These are phyloP conservation scores for Curvularia eragrostidis DNA, from an alignment of 2,329 filamentous ascomycete genomes.

Conservation along the genomic window DNA sequence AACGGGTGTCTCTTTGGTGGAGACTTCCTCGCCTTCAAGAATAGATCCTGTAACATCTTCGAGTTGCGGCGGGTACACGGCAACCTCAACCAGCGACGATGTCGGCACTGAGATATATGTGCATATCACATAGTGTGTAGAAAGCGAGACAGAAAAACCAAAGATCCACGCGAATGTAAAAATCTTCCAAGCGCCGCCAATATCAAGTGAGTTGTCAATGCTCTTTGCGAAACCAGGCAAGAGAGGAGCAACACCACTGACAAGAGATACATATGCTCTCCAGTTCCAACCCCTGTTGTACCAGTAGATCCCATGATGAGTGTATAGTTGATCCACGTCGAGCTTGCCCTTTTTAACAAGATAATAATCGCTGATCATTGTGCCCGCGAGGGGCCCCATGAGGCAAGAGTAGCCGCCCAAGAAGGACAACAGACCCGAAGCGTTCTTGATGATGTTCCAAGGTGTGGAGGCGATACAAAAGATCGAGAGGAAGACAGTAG, in stretches of 20 bases:
- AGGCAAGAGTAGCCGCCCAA: constrained; percentile 47
- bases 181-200: constrained; percentile 52
- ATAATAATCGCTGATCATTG: constrained; percentile 47
- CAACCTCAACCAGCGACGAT: constrained; percentile 44
- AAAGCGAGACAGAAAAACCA: constrained; percentile 47
- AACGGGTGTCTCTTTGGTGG: constrained; percentile 28
- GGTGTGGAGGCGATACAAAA: constrained; percentile 46
- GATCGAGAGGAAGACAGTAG: constrained; percentile 44
- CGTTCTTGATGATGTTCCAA: constrained; percentile 50
- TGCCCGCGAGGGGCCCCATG: constrained; percentile 47
- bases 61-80: constrained; percentile 49
- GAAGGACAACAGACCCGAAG: constrained; percentile 44
- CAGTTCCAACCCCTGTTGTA: constrained; percentile 45
- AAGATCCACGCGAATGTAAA: constrained; percentile 55
- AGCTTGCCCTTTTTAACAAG: constrained; percentile 46
- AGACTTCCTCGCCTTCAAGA: constrained; percentile 32
- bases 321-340: constrained; percentile 45
- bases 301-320: constrained; percentile 43
- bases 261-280: constrained; percentile 43
- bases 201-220: constrained; percentile 47
- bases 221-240: constrained; percentile 51
- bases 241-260: constrained; percentile 43
- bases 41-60: constrained; percentile 32
- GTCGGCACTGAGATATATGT: constrained; percentile 49
- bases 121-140: constrained; percentile 51